Conservation (phyloP, 805 yeast species). For the Monosporozyma servazzii region DNA sequence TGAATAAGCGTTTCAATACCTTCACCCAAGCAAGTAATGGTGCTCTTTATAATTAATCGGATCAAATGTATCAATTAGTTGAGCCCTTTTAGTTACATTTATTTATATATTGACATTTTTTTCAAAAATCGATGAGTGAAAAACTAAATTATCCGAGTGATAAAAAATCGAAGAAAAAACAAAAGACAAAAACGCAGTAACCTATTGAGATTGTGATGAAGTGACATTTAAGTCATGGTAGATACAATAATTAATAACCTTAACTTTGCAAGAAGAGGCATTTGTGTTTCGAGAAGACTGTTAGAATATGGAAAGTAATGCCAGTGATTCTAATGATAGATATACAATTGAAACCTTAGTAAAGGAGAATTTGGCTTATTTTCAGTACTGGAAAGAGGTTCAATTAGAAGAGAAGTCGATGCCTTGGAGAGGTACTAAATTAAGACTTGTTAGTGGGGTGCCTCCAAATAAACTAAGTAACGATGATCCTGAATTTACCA, state of each 20-base stretch:
- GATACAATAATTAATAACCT: too few relatives aligned
- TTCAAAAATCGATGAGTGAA: not conserved
- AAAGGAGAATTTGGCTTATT: slow-evolving; percentile 18
- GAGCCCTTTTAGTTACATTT: not conserved
- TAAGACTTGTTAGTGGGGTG: slow-evolving; percentile 15
- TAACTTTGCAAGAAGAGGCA: too few relatives aligned
- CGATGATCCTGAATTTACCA: slow-evolving; percentile 10
- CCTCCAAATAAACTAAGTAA: slow-evolving; percentile 20
- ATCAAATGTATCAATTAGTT: not conserved
- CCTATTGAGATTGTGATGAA: not conserved
- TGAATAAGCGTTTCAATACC: not conserved
- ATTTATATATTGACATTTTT: not conserved
- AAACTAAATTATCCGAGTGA: not conserved
- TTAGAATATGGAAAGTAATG: not conserved
- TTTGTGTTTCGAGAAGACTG: not conserved
- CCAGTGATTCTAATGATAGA: slow-evolving; percentile 1
- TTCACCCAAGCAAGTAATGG: not conserved
- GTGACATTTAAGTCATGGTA: not conserved
- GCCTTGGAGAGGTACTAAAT: slow-evolving; percentile 10
- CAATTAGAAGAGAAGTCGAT: slow-evolving; percentile 7
- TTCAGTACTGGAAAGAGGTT: slow-evolving; percentile 24
- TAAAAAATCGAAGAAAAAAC: not conserved
- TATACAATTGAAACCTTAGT: slow-evolving; percentile 11
- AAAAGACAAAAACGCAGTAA: not conserved
- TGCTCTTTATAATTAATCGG: not conserved